phyloP scores from a whole-genome alignment of 2,329 filamentous ascomycete species.

The Curvularia hawaiiensis region DNA sequence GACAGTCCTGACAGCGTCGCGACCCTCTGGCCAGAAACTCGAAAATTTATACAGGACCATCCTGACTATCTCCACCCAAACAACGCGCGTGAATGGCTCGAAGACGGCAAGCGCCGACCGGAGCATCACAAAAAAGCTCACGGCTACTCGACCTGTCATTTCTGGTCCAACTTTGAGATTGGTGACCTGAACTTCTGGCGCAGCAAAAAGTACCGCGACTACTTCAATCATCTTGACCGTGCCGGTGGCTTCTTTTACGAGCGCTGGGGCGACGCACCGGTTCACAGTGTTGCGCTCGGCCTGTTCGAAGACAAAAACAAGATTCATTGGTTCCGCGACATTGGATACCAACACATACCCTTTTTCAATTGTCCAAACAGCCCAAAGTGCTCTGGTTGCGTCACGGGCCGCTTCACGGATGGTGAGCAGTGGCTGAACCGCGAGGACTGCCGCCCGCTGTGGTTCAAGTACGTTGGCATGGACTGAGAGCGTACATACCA shows the following conservation, averaged over 20 bases:
- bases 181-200: constrained; percentile 93
- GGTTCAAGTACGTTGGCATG: constrained; percentile 94
- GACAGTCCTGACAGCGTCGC: constrained; percentile 87
- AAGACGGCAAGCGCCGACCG: constrained; percentile 76
- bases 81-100: constrained; percentile 87
- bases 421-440: constrained; percentile 83
- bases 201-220: constrained; percentile 87
- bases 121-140: constrained; percentile 81
- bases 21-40: constrained; percentile 92
- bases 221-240: constrained; percentile 92
- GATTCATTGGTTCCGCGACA: constrained; percentile 99
- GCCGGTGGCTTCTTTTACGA: constrained; percentile 99
- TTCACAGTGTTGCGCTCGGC: constrained; percentile 91
- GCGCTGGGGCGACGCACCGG: constrained; percentile 96
- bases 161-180: constrained; percentile 99
- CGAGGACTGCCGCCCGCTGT: constrained; percentile 94
- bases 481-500: constrained; percentile 53
- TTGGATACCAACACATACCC: constrained; percentile 96
- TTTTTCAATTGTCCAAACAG: constrained; percentile 99
- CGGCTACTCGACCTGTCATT: constrained; percentile 97
- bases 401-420: constrained; percentile 85
- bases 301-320: constrained; percentile 89
- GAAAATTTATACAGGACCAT: constrained; percentile 85
- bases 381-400: constrained; percentile 87
- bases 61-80: constrained; percentile 80